Conservation (phyloP, 2,329 filamentous ascomycete species). For the Fusarium sp. region DNA sequence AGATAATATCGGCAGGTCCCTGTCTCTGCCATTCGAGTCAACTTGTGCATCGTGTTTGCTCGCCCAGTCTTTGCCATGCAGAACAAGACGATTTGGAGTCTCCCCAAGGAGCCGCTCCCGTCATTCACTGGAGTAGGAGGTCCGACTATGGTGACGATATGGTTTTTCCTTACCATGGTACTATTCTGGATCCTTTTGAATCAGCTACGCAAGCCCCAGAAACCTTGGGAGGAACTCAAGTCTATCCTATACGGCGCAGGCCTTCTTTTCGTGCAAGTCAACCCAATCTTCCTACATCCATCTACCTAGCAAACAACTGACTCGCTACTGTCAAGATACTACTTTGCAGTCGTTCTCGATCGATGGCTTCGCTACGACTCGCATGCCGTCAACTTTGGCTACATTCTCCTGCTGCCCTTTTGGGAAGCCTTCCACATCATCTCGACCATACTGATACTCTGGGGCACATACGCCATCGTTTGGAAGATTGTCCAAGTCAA, state of each 20-base stretch:
- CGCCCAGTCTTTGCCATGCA: slow-evolving; percentile 1
- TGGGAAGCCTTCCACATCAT: slow-evolving; percentile 18
- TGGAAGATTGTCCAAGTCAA: slow-evolving; percentile 9
- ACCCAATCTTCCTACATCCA: fast-evolving
- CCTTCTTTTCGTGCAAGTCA: slow-evolving; percentile 8
- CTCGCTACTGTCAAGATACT: neutral
- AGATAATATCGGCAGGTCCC: neutral
- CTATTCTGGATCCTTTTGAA: slow-evolving; percentile 3
- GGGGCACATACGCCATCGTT: slow-evolving; percentile 20
- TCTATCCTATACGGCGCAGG: slow-evolving; percentile 5
- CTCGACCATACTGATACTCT: slow-evolving; percentile 17
- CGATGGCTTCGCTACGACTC: slow-evolving; percentile 20
- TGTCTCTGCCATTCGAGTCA: neutral
- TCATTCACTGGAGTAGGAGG: neutral
- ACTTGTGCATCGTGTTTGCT: neutral
- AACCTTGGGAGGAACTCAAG: slow-evolving; percentile 17
- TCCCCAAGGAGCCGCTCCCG: slow-evolving; percentile 5
- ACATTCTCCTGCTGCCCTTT: slow-evolving; percentile 20
- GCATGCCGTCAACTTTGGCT: slow-evolving; percentile 7
- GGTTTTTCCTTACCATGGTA: neutral
- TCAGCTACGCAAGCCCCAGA: neutral
- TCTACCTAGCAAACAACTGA: neutral
- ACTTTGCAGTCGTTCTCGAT: slow-evolving; percentile 12
- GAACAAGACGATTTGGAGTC: slow-evolving; percentile 10
- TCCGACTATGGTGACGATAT: slow-evolving; percentile 17